These are phyloP conservation scores for Zychaea mexicana DNA, from an alignment of 371 early-diverging fungal genomes.

Conservation along the genomic window DNA sequence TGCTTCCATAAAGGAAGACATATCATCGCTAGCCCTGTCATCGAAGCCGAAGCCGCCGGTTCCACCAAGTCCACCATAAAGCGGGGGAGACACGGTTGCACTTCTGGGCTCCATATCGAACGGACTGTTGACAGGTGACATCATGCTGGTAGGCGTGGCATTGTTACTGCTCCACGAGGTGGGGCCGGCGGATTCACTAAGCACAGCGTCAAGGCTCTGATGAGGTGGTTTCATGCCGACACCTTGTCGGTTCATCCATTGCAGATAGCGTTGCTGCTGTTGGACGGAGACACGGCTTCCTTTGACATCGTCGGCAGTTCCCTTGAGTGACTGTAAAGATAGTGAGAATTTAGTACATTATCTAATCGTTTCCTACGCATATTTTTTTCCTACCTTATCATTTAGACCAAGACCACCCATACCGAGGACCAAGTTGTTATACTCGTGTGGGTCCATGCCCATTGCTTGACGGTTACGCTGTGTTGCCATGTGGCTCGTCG, in stretches of 20 bases:
- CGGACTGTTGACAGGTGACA: conserved; percentile 18
- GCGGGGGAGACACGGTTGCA: conserved; percentile 7
- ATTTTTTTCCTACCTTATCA: conserved; percentile 35
- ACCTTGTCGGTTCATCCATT: conserved; percentile 19
- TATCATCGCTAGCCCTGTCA: conserved; percentile 8
- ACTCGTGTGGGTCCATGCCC: not conserved
- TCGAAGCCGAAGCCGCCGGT: conserved; percentile 26
- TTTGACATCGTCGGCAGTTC: not conserved
- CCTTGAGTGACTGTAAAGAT: conserved; percentile 3
- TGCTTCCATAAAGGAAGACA: conserved; percentile 5
- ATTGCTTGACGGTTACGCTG: conserved; percentile 4
- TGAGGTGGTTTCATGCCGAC: conserved; percentile 13
- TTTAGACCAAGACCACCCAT: conserved; percentile 36
- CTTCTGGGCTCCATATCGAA: conserved; percentile 18
- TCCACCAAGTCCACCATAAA: conserved; percentile 9
- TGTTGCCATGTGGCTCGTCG: conserved; percentile 22
- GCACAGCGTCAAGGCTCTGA: conserved; percentile 35
- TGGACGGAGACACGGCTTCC: conserved; percentile 5
- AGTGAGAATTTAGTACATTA: not conserved
- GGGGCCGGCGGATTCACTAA: conserved; percentile 26
- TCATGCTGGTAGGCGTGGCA: conserved; percentile 17
- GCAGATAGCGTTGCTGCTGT: conserved; percentile 22
- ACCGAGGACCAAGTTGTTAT: conserved; percentile 31
- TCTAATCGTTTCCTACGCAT: not conserved
- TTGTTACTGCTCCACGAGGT: conserved; percentile 26